Percentiles rank a stretch among this genome's conserved stretches.
These are phyloP conservation scores for Phalaenopsis hybrid DNA, from an alignment of 116 monocot species.

Conservation along the genomic window DNA sequence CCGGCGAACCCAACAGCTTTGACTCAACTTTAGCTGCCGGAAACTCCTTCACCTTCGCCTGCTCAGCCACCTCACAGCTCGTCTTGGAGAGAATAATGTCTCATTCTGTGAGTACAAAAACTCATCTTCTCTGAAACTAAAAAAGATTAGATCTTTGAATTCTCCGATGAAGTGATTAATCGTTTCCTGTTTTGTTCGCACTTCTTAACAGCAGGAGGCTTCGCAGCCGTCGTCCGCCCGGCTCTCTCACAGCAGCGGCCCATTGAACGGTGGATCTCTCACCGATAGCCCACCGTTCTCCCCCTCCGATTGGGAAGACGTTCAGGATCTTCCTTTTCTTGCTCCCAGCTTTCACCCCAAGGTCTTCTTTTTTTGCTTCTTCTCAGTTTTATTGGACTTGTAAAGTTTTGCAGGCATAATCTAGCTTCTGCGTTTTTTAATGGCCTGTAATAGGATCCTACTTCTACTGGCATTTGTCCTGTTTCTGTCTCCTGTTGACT, in stretches of 20 bases:
- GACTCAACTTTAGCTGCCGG: slow-evolving; percentile 2
- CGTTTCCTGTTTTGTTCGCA: not conserved
- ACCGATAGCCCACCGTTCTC: slow-evolving; percentile 78
- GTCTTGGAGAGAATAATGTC: slow-evolving; percentile 37
- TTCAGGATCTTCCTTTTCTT: slow-evolving; percentile 21
- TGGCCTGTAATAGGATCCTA: too few species aligned
- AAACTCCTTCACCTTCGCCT: slow-evolving; percentile 34
- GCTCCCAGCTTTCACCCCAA: too few species aligned
- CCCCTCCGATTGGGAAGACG: slow-evolving; percentile 33
- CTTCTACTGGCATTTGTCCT: too few species aligned
- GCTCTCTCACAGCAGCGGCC: slow-evolving; percentile 52
- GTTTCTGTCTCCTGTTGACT: too few species aligned
- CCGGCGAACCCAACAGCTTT: not conserved
- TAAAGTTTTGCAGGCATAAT: too few species aligned
- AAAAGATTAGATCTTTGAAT: not conserved
- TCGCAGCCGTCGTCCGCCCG: slow-evolving; percentile 41
- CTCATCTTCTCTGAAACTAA: too few species aligned
- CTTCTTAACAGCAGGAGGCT: slow-evolving; percentile 20
- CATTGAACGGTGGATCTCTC: slow-evolving; percentile 37
- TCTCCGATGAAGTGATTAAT: not conserved
- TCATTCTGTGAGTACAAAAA: slow-evolving; percentile 19
- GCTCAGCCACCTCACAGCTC: slow-evolving; percentile 36
- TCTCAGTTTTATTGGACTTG: too few species aligned
- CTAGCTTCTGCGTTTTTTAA: too few species aligned
- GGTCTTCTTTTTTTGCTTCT: too few species aligned